phyloP scores from a whole-genome alignment of 2,329 filamentous ascomycete species.

The Venturia aucupariae region DNA sequence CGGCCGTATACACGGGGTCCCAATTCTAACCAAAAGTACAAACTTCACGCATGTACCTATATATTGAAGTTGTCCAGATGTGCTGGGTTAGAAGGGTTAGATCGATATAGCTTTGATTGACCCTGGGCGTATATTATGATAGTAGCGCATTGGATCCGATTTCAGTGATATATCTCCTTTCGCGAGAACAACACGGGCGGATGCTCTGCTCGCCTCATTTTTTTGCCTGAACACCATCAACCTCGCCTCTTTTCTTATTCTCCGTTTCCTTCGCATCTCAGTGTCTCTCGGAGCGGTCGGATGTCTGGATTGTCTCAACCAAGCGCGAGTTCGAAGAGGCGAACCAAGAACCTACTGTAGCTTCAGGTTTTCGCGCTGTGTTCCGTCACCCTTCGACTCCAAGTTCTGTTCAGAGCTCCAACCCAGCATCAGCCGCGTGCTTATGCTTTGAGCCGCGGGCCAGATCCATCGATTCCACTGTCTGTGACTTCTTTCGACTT shows the following conservation, averaged over 20 bases:
- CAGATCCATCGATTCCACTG: background rate
- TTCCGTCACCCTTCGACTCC: background rate
- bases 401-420: background rate
- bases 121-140: background rate
- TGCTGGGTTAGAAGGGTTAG: too few relatives aligned
- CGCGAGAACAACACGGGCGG: background rate
- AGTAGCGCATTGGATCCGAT: background rate
- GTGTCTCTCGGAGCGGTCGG: background rate
- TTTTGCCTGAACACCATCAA: background rate
- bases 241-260: background rate
- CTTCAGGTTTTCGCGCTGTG: background rate
- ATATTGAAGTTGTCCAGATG: too few relatives aligned
- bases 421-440: background rate
- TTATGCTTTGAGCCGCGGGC: background rate
- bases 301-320: background rate
- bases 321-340: background rate
- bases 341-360: background rate
- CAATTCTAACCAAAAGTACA: too few relatives aligned
- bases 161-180: background rate
- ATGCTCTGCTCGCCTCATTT: background rate
- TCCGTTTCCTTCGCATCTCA: conserved; percentile 4
- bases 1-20: background rate
- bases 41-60: too few relatives aligned
- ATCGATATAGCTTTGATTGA: too few relatives aligned
- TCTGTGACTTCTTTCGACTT: background rate